Evolutionary conservation across 805 yeast genomes (phyloP), one percentile per base, ranked within the genome.

Genomic region (Soucietia sequanensis): DNA sequence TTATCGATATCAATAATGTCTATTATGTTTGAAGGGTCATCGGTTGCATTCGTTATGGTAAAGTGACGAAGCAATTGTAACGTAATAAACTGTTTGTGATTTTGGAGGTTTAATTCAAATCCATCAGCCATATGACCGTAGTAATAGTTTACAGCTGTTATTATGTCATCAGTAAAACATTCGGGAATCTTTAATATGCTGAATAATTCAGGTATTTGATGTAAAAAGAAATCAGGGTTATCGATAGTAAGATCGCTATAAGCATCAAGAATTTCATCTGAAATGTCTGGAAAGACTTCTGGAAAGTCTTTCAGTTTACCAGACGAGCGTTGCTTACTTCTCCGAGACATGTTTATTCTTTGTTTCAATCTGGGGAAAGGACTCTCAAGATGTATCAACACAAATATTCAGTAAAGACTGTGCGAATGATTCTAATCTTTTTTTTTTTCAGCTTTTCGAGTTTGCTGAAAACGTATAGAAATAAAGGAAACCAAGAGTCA

Each of bases 1-100:
- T 67, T 68, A 35, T 67, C 72, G 18, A 68, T 52, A 40, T 68
- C 73, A 11, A 68, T 50, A 4, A 68, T 55, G 38, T 68, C 74
- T 5, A 67, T 48, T 7, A 61, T 50, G 15, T 56, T 60, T 18
- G 39, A 38, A 1, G 43, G 27, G 12, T 41, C 42, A 5, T 30
- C 30, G 12, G 39, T 23, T 3, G 40, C 33, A 3, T 48, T 31
- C 2, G 62, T 49, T 15, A 68, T 49, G 3, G 72, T 65, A 20
- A 47, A 54, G 6, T 52, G 51, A 30, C 46, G 42, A 14, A 64
- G 41, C n/a, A 63, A 43, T 31, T 48, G 54, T 16, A 52, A 37
- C 1, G 58, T 51, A 6, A 49, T 60, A 12, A 42, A 38, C 43
- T 60, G 62, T 29, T 52, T 54, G 11, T 40, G 35, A 26, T 46